phyloP scores from a whole-genome alignment of 2,329 filamentous ascomycete species.

The Colletotrichum paranaense region DNA sequence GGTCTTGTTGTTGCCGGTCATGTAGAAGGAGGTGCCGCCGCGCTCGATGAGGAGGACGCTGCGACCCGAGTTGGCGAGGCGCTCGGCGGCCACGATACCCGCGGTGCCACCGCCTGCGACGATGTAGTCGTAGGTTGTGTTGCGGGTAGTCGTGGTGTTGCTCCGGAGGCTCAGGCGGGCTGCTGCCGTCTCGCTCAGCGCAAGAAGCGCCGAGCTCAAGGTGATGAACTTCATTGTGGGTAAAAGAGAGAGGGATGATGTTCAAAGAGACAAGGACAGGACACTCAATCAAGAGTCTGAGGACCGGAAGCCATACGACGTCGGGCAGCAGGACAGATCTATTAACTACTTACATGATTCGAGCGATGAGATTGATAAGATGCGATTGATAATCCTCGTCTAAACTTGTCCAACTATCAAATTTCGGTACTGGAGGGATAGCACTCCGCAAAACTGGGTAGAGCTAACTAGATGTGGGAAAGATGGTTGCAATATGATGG shows the following conservation, averaged over 20 bases:
- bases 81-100: conserved; percentile 32
- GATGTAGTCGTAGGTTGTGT: conserved; percentile 36
- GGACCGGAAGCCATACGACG: background rate
- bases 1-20: conserved; percentile 36
- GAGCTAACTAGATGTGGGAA: background rate
- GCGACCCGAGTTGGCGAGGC: conserved; percentile 34
- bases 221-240: conserved; percentile 29
- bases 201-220: conserved; percentile 21
- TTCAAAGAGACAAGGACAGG: background rate
- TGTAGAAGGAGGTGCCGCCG: conserved; percentile 29
- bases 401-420: background rate
- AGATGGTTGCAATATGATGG: background rate
- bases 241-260: background rate
- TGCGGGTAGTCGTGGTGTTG: conserved; percentile 30
- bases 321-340: background rate
- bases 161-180: conserved; percentile 4
- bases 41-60: conserved; percentile 35
- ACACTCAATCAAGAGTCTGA: conserved; percentile 1
- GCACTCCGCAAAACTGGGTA: background rate
- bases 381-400: background rate
- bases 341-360: background rate
- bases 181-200: conserved; percentile 15
- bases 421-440: background rate
- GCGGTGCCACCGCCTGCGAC: conserved; percentile 36
- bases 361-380: conserved; percentile 22